These are phyloP conservation scores for Sextonia rubra DNA, from an alignment of 164 flowering plant species.

Conservation along the genomic window DNA sequence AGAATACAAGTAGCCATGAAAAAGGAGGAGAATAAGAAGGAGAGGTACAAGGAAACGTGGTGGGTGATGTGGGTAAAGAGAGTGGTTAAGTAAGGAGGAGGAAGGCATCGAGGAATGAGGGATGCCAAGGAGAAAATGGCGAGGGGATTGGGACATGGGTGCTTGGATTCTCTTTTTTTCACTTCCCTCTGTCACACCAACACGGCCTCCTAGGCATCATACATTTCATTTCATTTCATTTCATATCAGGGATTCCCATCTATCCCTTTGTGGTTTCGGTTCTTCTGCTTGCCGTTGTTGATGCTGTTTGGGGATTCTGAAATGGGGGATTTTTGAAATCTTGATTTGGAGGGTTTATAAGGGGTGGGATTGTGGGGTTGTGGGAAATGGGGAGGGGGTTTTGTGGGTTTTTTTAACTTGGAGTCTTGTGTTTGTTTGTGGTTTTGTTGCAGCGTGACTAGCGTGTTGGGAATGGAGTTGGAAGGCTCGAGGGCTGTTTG, in stretches of 20 bases:
- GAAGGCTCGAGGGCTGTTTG: conserved; percentile 9
- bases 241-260: too few species aligned
- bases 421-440: neutral
- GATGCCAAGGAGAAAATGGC: conserved; percentile 44
- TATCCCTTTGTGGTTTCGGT: too few species aligned
- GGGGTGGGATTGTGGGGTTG: neutral
- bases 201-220: conserved; percentile 14
- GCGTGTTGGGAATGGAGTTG: conserved; percentile 13
- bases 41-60: neutral
- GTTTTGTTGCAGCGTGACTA: conserved; percentile 33
- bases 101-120: conserved; percentile 8
- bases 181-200: conserved; percentile 11
- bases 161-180: conserved; percentile 16
- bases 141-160: conserved; percentile 43
- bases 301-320: too few species aligned
- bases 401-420: neutral
- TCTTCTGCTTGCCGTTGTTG: too few species aligned
- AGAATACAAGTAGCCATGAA: conserved; percentile 40
- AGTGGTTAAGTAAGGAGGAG: conserved; percentile 5
- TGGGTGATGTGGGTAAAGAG: neutral
- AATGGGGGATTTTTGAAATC: neutral
- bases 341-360: neutral
- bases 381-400: neutral
- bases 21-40: neutral
- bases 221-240: neutral